These are phyloP conservation scores for Deakozyma indianensis DNA, from an alignment of 805 yeast genomes.

Conservation along the genomic window DNA sequence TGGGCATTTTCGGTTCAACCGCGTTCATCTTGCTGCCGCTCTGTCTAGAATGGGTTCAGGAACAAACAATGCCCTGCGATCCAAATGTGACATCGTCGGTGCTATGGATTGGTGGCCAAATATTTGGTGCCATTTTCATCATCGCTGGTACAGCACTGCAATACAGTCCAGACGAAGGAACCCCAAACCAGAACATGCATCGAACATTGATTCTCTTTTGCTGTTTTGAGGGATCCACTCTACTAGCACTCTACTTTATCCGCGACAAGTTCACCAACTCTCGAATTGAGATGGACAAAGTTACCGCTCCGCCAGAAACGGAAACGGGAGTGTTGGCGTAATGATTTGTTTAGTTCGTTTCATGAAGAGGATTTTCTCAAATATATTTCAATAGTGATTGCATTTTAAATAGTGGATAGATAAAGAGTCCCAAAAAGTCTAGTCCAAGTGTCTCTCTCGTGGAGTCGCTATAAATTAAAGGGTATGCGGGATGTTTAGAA, in stretches of 20 bases:
- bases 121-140: constrained; percentile 20
- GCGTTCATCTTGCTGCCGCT: constrained; percentile 20
- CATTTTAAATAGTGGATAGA: too few species aligned
- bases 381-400: too few species aligned
- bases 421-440: too few species aligned
- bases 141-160: constrained; percentile 19
- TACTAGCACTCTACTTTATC: constrained; percentile 13
- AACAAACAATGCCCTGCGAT: constrained; percentile 20
- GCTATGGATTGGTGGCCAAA: constrained; percentile 20
- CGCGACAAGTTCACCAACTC: constrained; percentile 5
- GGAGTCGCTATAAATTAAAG: too few species aligned
- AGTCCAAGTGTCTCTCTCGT: too few species aligned
- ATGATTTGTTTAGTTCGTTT: too few species aligned
- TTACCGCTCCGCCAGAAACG: too few species aligned
- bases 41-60: constrained; percentile 20
- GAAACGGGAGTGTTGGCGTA: too few species aligned
- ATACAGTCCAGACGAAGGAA: constrained; percentile 13
- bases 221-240: constrained; percentile 5
- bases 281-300: constrained; percentile 10
- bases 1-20: constrained; percentile 17
- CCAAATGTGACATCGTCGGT: constrained; percentile 18
- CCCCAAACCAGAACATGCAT: constrained; percentile 20
- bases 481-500: too few species aligned
- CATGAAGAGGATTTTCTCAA: too few species aligned
- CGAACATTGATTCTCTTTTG: constrained; percentile 19